Evolutionary conservation across 208 protist species (phyloP).

Genomic region (Trypanosoma brucei): DNA sequence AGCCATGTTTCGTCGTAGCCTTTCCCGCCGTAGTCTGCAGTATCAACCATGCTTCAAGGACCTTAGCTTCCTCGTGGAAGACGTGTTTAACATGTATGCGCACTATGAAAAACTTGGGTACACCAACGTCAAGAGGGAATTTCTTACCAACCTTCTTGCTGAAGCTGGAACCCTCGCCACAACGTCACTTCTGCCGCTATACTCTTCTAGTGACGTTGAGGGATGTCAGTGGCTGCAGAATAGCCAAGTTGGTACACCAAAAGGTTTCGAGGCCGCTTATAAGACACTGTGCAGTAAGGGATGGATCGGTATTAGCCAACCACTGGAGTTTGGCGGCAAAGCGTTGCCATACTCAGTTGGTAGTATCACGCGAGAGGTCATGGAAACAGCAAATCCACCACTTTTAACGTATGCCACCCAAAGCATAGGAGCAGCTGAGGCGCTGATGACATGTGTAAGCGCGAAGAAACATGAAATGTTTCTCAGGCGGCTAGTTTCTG

Average conservation of each 20-base stretch:
- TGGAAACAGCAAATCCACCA: slow-evolving; percentile 79
- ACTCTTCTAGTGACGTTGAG: slow-evolving; percentile 47
- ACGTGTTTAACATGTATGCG: slow-evolving; percentile 76
- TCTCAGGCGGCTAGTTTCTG: slow-evolving; percentile 63
- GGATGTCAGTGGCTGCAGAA: slow-evolving; percentile 45
- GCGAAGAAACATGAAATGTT: slow-evolving; percentile 80
- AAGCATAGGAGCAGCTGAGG: slow-evolving; percentile 52
- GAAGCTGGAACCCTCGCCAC: slow-evolving; percentile 56
- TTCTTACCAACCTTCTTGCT: slow-evolving; percentile 70
- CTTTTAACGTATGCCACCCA: slow-evolving; percentile 87
- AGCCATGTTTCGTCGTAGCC: slow-evolving; percentile 1
- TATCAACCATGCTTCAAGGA: slow-evolving; percentile 53
- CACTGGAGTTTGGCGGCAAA: slow-evolving; percentile 83
- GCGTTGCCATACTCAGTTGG: slow-evolving; percentile 63
- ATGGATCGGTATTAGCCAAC: slow-evolving; percentile 64
- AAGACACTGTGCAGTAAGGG: slow-evolving; percentile 63
- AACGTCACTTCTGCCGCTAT: slow-evolving; percentile 56
- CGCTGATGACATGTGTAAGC: slow-evolving; percentile 58
- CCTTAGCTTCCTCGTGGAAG: slow-evolving; percentile 71
- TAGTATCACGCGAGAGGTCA: slow-evolving; percentile 64
- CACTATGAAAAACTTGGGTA: slow-evolving; percentile 62
- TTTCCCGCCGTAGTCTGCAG: slow-evolving; percentile 29
- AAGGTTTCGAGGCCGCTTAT: slow-evolving; percentile 88
- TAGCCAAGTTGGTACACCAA: slow-evolving; percentile 59
- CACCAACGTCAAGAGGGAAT: slow-evolving; percentile 51